Base-by-base conservation (phyloP, 768 basidiomycete genomes). In the Leucosporidium scottii region DNA sequence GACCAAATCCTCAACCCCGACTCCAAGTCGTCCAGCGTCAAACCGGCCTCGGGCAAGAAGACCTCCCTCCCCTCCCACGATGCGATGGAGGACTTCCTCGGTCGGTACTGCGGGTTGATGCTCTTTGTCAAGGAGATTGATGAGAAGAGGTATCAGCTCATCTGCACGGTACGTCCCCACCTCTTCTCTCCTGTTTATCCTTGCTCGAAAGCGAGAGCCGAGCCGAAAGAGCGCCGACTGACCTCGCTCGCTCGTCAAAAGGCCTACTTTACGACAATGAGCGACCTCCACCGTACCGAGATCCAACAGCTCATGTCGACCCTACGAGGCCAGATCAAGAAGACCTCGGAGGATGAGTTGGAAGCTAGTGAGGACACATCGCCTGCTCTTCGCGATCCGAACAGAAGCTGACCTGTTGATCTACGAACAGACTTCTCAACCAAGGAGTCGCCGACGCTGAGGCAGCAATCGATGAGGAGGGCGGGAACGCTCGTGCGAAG, bases 41-140 rank as follows among this genome's bases (percentile, higher is more conserved):
- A 58, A 20, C 51, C 64, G 6, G 10, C 21, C 6, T 28, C 59
- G 39, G 67, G 67, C 25, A 25, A 39, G 39, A 44, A 44, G 15
- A 15, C 8, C 39, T 44, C 39, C 3, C 79, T 90, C 31, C 68
- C 74, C 1, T 75, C 79, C 0, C 94, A 97, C 78, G 81, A 82
- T 61, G 81, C 84, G 23, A 82, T 96, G 77, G 91, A 97, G 75
- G 81, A 82, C 47, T 91, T 91, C 77, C 83, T 98, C 25, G 90
- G 88, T 28, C 84, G 88, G 54, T 98, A 97, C 78, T 84, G 88
- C 36, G 93, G 93, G 1, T 78, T 98, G 61, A 85, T 98, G 78
- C 81, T 97, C 23, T 98, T 94, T 76, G 79, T 97, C 65, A 93
- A 91, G 77, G 94, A 98, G 81, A 94, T 97, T 90, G 93, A 96